Base-by-base conservation (phyloP, 1,139 yeast species). In the Sugiyamaella xylanicola region DNA sequence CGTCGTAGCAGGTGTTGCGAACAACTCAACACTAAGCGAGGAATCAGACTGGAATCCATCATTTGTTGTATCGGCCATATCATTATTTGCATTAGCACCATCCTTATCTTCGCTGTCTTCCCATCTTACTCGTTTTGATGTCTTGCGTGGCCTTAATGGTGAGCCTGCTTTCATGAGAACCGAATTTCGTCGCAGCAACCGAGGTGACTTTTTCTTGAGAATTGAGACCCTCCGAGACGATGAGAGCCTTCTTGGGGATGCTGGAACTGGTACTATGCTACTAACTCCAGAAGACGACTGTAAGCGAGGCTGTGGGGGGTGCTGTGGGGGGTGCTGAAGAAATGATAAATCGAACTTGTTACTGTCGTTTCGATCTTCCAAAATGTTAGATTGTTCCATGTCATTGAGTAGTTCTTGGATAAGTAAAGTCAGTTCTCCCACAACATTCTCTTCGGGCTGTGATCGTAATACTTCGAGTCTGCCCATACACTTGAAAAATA, bases 91-190 rank as follows among this genome's bases (percentile, higher is more conserved):
- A 16, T 9, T 9, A 25, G 29, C n/a, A 25, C 42, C n/a, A 22
- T 46, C 50, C 13, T 8, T 27, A 27, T 36, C 46, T 51, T 44
- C 46, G 37, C 43, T 50, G 47, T 65, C 69, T 44, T 65, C 67
- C 70, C 70, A 66, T 43, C 69, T 54, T 1, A 66, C 70, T 32
- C 68, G 56, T 43, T 66, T 66, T 2, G 61, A 56, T 2, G 67
- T 59, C 46, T 63, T 62, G 7, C 61, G 57, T 32, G 53, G 49
- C 13, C 57, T 57, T 8, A 56, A 54, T 1, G 68, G 67, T 1
- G 67, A 64, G 21, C 32, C 21, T 9, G 48, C 13, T 5, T 61
- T 56, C 11, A 56, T 48, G 7, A 62, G 56, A 3, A 60, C 61
- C 1, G 62, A 56, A 19, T 48, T 55, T 32, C 64, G 16, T 57